Percentiles rank a stretch among this genome's conserved stretches.
phyloP scores from a whole-genome alignment of 306 rosid genomes.

The apple (Malus domestica) region DNA sequence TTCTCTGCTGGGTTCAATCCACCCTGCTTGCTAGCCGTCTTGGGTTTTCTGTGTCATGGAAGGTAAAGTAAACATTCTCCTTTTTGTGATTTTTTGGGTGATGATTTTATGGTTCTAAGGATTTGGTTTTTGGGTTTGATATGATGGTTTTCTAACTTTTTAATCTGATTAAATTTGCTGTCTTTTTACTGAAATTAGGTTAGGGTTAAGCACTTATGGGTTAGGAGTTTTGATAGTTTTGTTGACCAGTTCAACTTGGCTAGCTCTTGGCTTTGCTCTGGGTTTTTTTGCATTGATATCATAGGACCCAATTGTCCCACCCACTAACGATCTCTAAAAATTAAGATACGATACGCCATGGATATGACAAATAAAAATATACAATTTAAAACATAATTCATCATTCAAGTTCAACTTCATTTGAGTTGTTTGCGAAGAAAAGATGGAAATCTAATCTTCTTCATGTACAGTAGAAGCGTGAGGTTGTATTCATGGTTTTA shows the following conservation, averaged over 20 bases:
- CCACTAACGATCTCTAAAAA: no score
- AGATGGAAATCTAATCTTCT: no score
- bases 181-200: background rate
- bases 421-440: no score
- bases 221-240: background rate
- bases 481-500: no score
- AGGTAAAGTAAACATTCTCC: conserved; percentile 29
- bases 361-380: no score
- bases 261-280: background rate
- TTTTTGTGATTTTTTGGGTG: background rate
- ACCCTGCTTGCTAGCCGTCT: conserved; percentile 43
- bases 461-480: no score
- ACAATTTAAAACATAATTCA: no score
- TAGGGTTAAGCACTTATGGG: background rate
- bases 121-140: background rate
- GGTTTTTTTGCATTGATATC: background rate
- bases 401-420: no score
- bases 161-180: background rate
- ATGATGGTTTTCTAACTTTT: background rate
- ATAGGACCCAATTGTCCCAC: no score
- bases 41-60: conserved; percentile 57
- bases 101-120: background rate
- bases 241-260: background rate
- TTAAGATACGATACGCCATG: no score
- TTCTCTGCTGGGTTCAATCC: conserved; percentile 56